Base-by-base conservation (phyloP, 2,329 filamentous ascomycete genomes). In the Diaporthe sp. region DNA sequence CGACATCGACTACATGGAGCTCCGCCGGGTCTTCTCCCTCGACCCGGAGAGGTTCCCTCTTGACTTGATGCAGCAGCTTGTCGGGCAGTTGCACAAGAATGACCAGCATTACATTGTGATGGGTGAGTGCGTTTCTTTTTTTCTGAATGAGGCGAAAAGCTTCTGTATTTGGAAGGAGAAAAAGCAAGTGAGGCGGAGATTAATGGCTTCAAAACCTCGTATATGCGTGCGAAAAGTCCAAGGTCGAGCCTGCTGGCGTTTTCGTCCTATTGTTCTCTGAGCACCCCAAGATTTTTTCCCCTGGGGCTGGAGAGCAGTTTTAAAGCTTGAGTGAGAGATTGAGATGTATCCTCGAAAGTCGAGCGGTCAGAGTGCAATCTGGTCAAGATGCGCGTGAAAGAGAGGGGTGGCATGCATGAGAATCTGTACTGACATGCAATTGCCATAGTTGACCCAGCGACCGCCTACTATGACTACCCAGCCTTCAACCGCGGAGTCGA, bases 401-500 rank as follows among this genome's bases (percentile, higher is more conserved):
- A 53, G 22, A 25, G 31, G 8, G 15, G 1, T 42, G 28, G 13
- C 19, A 22, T 88, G 96, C 0, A 93, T 95, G 79, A 82, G 79
- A 82, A 84, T 8, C 88, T 91, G 72, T 83, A 93, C 65, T 93
- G 95, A 82, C 89, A 93, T 61, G 94, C 94, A 78, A 88, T 94
- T 37, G 85, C 95, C 71, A 97, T 96, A 91, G 93, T 96, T 1
- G 94, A 97, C 78, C 93, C 93, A 3, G 91, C 91, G 1, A 86
- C 88, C 25, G 87, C 89, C 49, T 88, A 89, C 76, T 84, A 84
- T 34, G 86, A 91, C 77, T 87, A 85, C 75, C 82, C 84, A 0
- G 79, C 86, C 0, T 84, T 87, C 57, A 80, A 85, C 15, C 82
- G 82, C 4, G 88, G 88, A 8, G 81, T 86, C 4, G 80, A 84